Evolutionary conservation across 306 rosid species (phyloP).

Genomic region (Hippophae tibetana): DNA sequence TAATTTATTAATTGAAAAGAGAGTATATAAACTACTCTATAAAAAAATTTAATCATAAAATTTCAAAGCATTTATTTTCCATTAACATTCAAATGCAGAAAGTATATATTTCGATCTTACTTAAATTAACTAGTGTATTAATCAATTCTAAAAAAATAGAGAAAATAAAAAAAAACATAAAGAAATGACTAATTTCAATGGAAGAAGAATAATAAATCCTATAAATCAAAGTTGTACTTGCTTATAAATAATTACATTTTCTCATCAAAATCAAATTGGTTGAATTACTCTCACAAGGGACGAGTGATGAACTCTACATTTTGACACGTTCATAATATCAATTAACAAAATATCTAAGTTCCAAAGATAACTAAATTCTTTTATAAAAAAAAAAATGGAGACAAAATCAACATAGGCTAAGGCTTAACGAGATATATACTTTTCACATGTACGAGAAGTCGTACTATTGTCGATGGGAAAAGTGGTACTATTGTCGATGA

Average conservation of each 20-base stretch:
- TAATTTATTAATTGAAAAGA: not conserved
- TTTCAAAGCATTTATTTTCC: not conserved
- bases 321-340: not conserved
- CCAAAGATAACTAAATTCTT: not conserved
- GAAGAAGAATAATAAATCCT: not conserved
- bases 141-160: too few relatives aligned
- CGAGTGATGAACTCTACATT: not conserved
- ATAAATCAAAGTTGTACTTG: not conserved
- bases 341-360: not conserved
- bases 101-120: too few relatives aligned
- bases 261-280: slow-evolving; percentile 9
- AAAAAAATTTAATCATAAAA: not conserved
- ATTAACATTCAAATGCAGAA: too few relatives aligned
- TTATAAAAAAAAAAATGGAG: not conserved
- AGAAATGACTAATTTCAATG: too few relatives aligned
- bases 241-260: slow-evolving; percentile 16
- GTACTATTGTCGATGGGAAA: too few relatives aligned
- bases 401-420: not conserved
- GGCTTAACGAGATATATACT: too few relatives aligned
- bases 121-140: too few relatives aligned
- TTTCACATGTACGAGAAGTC: too few relatives aligned
- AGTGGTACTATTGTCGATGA: slow-evolving; percentile 44
- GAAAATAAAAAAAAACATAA: too few relatives aligned
- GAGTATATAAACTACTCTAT: not conserved
- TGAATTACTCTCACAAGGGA: not conserved